Base-by-base conservation (phyloP, 208 protist species). In the Trypanosoma melophagium region DNA sequence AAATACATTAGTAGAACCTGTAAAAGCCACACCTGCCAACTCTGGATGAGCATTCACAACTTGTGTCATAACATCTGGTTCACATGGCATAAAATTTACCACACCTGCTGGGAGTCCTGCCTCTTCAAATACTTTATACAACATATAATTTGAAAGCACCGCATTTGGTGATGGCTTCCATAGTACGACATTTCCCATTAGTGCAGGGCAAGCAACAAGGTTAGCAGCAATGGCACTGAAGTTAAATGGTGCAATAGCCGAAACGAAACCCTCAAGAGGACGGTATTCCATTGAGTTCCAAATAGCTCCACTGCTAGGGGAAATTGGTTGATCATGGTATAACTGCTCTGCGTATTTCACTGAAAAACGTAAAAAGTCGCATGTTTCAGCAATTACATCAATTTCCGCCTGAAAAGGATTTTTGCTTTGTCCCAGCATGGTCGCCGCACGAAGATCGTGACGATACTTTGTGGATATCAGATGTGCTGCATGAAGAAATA, bases 221-320 rank as follows among this genome's bases (percentile, higher is more conserved):
- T 99, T 99, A 13, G 81, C 86, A 21, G 94, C 98, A 71, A 99
- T 99, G 19, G 98, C 97, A n/a, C 93, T 98, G 76, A 99, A 99
- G 83, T 99, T 99, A 76, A 99, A 99, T 14, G 98, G 98, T 25
- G 97, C 93, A 58, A 99, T 94, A 55, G 95, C 95, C 9, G 84
- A 82, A 57, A 96, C 90, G 71, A 99, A 99, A 51, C 98, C 98
- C 66, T 99, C 98, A 2, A 99, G 83, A 45, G 97, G 93, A 16
- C 97, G 85, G 77, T 98, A 98, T 54, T 98, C 96, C 1, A 94
- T 80, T 40, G 84, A 81, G 80, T 99, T 99, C 97, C 97, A 99
- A 19, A 92, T 59, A 7, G 80, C 80, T 13, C 83, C 84, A 66
- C 82, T 84, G 44, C 62, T 51, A 0, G 87, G 64, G 49, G 94